Conservation (phyloP, 2,329 filamentous ascomycete genomes). For the Penicillium sp. region DNA sequence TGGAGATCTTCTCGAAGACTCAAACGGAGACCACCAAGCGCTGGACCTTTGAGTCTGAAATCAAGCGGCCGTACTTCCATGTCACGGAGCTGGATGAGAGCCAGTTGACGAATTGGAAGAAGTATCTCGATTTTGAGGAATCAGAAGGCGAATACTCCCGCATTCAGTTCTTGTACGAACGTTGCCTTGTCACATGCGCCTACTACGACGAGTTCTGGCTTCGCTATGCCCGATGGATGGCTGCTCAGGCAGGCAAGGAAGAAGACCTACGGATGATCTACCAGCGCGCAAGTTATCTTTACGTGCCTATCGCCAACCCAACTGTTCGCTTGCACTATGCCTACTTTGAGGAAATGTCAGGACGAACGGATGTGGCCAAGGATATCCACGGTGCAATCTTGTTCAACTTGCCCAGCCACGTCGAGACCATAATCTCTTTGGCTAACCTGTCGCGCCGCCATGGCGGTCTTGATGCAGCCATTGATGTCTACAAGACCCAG, state of each 20-base stretch:
- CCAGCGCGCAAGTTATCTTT: constrained; percentile 75
- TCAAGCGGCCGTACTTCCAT: constrained; percentile 95
- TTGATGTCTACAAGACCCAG: constrained; percentile 74
- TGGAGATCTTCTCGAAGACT: constrained; percentile 73
- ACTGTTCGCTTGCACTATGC: constrained; percentile 85
- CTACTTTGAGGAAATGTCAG: constrained; percentile 85
- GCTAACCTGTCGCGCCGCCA: constrained; percentile 83
- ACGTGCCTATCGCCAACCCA: constrained; percentile 79
- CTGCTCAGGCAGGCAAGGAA: constrained; percentile 69
- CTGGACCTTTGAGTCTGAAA: constrained; percentile 90
- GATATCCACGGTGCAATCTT: constrained; percentile 82
- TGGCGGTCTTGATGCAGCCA: constrained; percentile 74
- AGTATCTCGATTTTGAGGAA: constrained; percentile 96
- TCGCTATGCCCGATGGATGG: constrained; percentile 94
- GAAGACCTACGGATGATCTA: constrained; percentile 92
- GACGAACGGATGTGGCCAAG: constrained; percentile 68
- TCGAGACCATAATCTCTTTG: constrained; percentile 82
- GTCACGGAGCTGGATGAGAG: constrained; percentile 84
- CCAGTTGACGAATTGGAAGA: constrained; percentile 85
- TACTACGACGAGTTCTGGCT: constrained; percentile 98
- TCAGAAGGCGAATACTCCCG: constrained; percentile 69
- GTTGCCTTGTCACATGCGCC: constrained; percentile 85
- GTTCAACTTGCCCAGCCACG: constrained; percentile 67
- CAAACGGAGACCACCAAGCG: constrained; percentile 85
- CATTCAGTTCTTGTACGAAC: constrained; percentile 81